phyloP scores from a whole-genome alignment of 208 protist species.

The Tetramitus jugosus region DNA sequence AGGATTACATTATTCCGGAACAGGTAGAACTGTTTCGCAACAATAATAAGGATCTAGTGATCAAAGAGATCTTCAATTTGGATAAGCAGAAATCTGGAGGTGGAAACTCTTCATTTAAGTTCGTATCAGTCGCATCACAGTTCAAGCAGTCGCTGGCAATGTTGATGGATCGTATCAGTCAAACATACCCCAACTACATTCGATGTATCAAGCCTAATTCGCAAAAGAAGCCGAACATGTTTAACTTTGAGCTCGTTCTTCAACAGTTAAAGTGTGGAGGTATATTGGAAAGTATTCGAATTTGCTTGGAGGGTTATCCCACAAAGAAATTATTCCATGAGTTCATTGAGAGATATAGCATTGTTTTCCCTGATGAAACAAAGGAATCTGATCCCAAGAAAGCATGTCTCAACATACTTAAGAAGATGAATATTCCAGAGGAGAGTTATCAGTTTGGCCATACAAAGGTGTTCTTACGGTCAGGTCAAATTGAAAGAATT shows the following conservation, averaged over 20 bases:
- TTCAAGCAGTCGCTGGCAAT: conserved; percentile 38
- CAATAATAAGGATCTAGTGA: conserved; percentile 5
- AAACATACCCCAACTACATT: conserved; percentile 48
- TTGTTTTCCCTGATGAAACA: conserved; percentile 46
- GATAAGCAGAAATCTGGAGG: conserved; percentile 33
- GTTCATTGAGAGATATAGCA: conserved; percentile 65
- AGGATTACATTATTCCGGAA: neutral
- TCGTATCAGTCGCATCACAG: conserved; percentile 39
- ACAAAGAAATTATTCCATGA: conserved; percentile 60
- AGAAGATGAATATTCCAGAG: conserved; percentile 22
- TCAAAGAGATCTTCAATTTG: conserved; percentile 25
- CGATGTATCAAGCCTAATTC: conserved; percentile 49
- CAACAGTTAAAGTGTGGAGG: conserved; percentile 40
- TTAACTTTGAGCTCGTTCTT: conserved; percentile 37
- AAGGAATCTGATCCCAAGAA: conserved; percentile 13
- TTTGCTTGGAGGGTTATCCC: conserved; percentile 75
- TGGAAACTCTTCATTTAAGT: conserved; percentile 27
- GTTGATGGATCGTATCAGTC: conserved; percentile 38
- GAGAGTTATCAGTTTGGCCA: conserved; percentile 39
- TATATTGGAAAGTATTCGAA: conserved; percentile 67
- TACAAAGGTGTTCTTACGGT: conserved; percentile 42
- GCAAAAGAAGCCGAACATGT: conserved; percentile 42
- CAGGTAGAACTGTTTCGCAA: neutral
- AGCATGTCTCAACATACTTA: neutral
- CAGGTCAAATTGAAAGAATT: conserved; percentile 4